These are phyloP conservation scores for Candida freyschussii DNA, from an alignment of 1,139 yeast species.

Conservation along the genomic window DNA sequence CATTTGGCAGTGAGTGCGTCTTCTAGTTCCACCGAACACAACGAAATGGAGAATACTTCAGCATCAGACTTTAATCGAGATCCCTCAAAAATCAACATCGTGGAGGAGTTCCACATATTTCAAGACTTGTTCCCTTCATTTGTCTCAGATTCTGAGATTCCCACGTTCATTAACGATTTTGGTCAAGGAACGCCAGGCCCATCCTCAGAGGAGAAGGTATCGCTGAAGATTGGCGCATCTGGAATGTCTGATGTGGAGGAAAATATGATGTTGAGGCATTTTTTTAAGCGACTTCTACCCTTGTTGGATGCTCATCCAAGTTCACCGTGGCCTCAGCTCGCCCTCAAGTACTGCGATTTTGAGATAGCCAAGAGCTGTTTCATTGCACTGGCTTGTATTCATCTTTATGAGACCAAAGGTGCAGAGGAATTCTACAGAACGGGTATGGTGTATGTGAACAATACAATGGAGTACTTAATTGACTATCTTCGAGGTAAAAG, in stretches of 20 bases:
- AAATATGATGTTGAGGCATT: conserved; percentile 46
- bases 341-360: conserved; percentile 49
- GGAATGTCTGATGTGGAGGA: conserved; percentile 36
- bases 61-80: too few relatives aligned
- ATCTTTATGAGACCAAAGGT: conserved; percentile 47
- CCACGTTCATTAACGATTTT: conserved; percentile 17
- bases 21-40: neutral
- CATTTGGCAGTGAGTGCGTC: neutral
- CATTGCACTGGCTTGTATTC: conserved; percentile 48
- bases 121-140: conserved; percentile 25
- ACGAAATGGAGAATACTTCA: too few relatives aligned
- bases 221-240: conserved; percentile 18
- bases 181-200: conserved; percentile 1
- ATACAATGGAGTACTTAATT: conserved; percentile 47
- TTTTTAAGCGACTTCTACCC: conserved; percentile 46
- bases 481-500: conserved; percentile 30
- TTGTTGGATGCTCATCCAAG: conserved; percentile 52
- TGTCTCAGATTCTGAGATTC: conserved; percentile 13
- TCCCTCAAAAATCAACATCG: conserved; percentile 10
- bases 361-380: conserved; percentile 53
- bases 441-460: conserved; percentile 47
- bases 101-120: conserved; percentile 24
- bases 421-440: conserved; percentile 44
- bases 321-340: conserved; percentile 55
- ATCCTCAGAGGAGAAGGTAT: conserved; percentile 1